Conservation (phyloP, 169 alveolate species). For the Plasmodium gonderi region DNA sequence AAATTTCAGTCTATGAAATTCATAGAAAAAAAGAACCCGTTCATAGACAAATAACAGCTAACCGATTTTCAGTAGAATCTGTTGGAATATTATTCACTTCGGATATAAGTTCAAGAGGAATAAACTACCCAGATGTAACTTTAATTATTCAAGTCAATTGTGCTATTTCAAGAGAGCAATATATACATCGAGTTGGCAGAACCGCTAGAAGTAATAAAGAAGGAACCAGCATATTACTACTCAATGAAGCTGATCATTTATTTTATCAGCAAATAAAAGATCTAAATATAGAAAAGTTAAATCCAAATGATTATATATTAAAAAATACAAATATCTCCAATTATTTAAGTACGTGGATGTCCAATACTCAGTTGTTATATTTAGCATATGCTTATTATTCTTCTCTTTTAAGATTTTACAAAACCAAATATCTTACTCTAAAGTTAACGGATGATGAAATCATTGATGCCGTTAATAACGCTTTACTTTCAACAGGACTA, state of each 20-base stretch:
- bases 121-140: constrained; percentile 97
- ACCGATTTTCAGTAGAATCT: constrained; percentile 71
- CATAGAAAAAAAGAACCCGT: constrained; percentile 77
- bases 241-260: constrained; percentile 79
- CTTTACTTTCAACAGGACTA: constrained; percentile 66
- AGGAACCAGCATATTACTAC: constrained; percentile 87
- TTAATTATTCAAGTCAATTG: constrained; percentile 96
- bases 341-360: constrained; percentile 72
- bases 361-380: constrained; percentile 66
- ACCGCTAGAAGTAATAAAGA: constrained; percentile 96
- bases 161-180: constrained; percentile 95
- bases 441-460: constrained; percentile 74
- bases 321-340: constrained; percentile 68
- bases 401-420: constrained; percentile 64
- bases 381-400: constrained; percentile 74
- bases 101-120: constrained; percentile 97
- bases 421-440: constrained; percentile 54
- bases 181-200: constrained; percentile 98
- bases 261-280: constrained; percentile 73
- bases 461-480: constrained; percentile 67
- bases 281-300: constrained; percentile 51
- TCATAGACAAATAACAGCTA: constrained; percentile 74
- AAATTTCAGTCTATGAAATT: constrained; percentile 77
- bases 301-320: constrained; percentile 52
- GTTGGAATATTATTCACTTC: constrained; percentile 89